These are phyloP conservation scores for Mucor plumbeus DNA, from an alignment of 371 early-diverging fungal genomes.

Conservation along the genomic window DNA sequence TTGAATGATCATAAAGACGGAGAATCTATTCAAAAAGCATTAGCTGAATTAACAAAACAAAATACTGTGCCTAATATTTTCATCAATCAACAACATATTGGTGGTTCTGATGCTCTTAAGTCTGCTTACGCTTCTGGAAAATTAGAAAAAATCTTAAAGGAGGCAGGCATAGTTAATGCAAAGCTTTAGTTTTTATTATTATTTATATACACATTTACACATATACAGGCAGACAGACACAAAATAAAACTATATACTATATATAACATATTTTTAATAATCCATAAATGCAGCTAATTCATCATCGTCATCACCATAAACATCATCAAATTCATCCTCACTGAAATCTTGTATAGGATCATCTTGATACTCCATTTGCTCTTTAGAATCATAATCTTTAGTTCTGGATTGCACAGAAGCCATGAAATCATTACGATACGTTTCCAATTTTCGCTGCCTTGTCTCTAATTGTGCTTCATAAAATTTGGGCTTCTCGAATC, in stretches of 20 bases:
- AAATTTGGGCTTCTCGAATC: not conserved
- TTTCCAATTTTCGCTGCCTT: not conserved
- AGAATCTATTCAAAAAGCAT: constrained; percentile 73
- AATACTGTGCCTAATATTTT: constrained; percentile 94
- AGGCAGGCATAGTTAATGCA: constrained; percentile 28
- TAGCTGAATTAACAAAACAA: constrained; percentile 76
- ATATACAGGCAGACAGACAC: not conserved
- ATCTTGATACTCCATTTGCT: not conserved
- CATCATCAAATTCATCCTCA: constrained; percentile 34
- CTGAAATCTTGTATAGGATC: constrained; percentile 23
- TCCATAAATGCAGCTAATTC: constrained; percentile 16
- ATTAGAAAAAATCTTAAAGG: constrained; percentile 58
- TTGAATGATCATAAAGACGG: constrained; percentile 70
- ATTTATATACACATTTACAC: not conserved
- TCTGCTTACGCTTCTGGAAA: constrained; percentile 58
- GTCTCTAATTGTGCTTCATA: constrained; percentile 1
- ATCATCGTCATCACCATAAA: constrained; percentile 41
- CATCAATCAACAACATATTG: constrained; percentile 79
- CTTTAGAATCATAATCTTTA: not conserved
- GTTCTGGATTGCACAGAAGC: not conserved
- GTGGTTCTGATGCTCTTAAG: constrained; percentile 83
- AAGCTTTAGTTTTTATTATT: constrained; percentile 9
- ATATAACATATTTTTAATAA: not conserved
- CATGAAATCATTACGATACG: not conserved
- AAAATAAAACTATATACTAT: not conserved